phyloP scores from a whole-genome alignment of 306 rosid genomes.

The Styphnolobium japonicum region DNA sequence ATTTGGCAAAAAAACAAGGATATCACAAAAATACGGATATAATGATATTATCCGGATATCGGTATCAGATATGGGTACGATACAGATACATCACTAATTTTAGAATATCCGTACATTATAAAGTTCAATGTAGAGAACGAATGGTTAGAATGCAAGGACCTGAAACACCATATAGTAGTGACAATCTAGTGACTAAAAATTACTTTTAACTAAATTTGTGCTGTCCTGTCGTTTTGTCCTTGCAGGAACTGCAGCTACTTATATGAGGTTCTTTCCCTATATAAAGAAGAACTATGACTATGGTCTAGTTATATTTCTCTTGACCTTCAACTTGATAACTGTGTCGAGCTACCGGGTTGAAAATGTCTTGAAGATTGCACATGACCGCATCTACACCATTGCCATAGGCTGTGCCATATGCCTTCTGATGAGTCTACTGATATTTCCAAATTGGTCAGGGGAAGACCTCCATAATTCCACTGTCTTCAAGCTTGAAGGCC shows the following conservation, averaged over 20 bases:
- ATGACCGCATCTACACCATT: constrained; percentile 71
- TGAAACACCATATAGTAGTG: background rate
- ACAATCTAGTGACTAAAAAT: background rate
- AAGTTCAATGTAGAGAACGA: background rate
- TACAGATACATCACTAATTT: no score
- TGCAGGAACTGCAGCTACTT: constrained; percentile 81
- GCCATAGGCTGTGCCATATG: constrained; percentile 85
- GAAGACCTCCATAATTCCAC: constrained; percentile 82
- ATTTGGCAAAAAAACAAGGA: no score
- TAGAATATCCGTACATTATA: no score
- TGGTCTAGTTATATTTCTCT: constrained; percentile 81
- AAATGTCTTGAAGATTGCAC: constrained; percentile 69
- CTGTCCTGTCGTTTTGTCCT: constrained; percentile 17
- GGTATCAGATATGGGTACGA: no score
- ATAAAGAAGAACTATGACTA: constrained; percentile 91
- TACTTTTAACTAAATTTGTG: background rate
- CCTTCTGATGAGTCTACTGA: constrained; percentile 74
- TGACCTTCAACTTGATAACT: constrained; percentile 81
- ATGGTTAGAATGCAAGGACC: background rate
- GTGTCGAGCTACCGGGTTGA: constrained; percentile 75
- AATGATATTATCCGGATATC: no score
- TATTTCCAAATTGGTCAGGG: constrained; percentile 95
- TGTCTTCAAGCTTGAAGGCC: constrained; percentile 79
- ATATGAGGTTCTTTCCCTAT: constrained; percentile 85
- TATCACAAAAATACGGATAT: no score